Percentiles rank a stretch among this genome's conserved stretches.
These are phyloP conservation scores for Lepiota venenata DNA, from an alignment of 768 basidiomycete genomes.

Conservation along the genomic window DNA sequence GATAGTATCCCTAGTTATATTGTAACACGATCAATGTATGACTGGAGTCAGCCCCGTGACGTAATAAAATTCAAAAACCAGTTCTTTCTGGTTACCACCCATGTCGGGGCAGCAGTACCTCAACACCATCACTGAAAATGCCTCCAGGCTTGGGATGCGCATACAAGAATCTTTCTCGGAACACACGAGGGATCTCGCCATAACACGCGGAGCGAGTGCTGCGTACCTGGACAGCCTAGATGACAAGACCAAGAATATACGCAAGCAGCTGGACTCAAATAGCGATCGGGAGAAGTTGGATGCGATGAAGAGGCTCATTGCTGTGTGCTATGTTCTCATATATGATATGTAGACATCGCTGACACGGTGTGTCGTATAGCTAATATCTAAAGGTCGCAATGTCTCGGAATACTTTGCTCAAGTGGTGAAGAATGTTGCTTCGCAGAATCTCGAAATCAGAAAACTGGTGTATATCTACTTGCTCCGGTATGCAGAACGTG, in stretches of 20 bases:
- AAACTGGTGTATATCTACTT: constrained; percentile 99
- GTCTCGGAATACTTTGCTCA: constrained; percentile 94
- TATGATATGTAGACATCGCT: not conserved
- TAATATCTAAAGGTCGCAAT: constrained; percentile 90
- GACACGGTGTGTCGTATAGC: constrained; percentile 36
- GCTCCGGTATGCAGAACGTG: constrained; percentile 86
- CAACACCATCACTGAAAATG: constrained; percentile 72
- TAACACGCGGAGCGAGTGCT: constrained; percentile 51
- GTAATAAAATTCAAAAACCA: constrained; percentile 1
- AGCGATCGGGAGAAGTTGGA: constrained; percentile 91
- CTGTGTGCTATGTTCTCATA: constrained; percentile 51
- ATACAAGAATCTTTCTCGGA: constrained; percentile 83
- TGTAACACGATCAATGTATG: not conserved
- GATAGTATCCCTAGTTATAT: not conserved
- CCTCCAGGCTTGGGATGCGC: constrained; percentile 76
- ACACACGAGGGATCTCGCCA: constrained; percentile 67
- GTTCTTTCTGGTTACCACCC: not conserved
- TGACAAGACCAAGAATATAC: constrained; percentile 75
- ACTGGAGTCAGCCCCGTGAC: constrained; percentile 1
- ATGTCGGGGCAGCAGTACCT: constrained; percentile 46
- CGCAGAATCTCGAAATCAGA: constrained; percentile 87
- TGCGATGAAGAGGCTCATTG: constrained; percentile 92
- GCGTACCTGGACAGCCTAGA: constrained; percentile 67
- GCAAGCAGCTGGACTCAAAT: constrained; percentile 82
- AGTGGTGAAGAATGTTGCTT: constrained; percentile 96